Base-by-base conservation (phyloP, 2,329 filamentous ascomycete species). In the Fusarium tricinctum region DNA sequence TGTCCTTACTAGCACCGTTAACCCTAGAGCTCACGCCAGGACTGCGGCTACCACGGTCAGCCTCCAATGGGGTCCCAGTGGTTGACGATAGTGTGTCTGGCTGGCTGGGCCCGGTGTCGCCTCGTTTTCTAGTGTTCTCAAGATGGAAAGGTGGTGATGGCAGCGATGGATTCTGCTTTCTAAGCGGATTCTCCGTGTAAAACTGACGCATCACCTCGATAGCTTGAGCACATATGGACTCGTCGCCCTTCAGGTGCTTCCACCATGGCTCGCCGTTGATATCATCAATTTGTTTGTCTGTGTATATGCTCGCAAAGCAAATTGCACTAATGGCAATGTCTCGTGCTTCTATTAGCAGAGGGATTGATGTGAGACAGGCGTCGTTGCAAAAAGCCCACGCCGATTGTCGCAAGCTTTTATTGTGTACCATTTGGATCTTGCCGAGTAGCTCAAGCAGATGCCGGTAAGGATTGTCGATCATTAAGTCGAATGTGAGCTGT, bases 321-420 rank as follows among this genome's bases (percentile, higher is more conserved):
- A 99, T 87, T 19, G 94, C 91, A 26, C 89, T 91, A 32, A 95
- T 91, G 17, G 95, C 94, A 53, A 98, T 92, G 39, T 93, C 92
- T 40, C 89, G 88, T 17, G 93, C 88, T 20, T 89, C 88, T 78
- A 94, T 91, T 30, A 97, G 84, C 5, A 99, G 85, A 62, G 94
- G 97, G 48, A 98, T 84, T 40, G 91, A 88, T 1, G 95, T 98
- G 63, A 95, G 88, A 69, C 90, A 92, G 20, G 91, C 92, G 79
- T 99, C 96, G 76, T 97, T 97, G 67, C 97, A 89, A 74, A 97
- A 98, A 1, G 93, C 91, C 94, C 96, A 98, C 1, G 93, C 92
- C 0, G 92, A 89, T 79, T 97, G 94, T 56, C 95, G 88, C 30
- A 98, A 81, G 55, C 86, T 83, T 79, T 95, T 95, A 80, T 97